Evolutionary conservation across 345 rosid genomes (phyloP), one percentile per base, ranked within the genome.

Genomic region (Rhodamnia argentea): DNA sequence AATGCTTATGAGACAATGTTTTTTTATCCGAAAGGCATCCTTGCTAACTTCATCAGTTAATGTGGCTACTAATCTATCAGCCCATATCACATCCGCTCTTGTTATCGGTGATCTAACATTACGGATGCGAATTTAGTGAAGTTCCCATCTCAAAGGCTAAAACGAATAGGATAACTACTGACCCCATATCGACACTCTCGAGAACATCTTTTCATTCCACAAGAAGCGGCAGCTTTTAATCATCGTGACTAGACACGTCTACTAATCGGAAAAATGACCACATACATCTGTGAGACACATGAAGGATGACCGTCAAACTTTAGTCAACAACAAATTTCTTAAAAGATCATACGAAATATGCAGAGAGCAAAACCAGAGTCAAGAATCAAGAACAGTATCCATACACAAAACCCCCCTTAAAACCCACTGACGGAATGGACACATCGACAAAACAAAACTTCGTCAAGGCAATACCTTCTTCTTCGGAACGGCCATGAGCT

Each of bases 401-500:
- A 37, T 18, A 4, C 81, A 32, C 26, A 37, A 50, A 85, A 85
- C n/a, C 62, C 86, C 76, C 60, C 37, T 10, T 42, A 44, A 70
- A 85, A 85, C 83, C 86, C 83, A 22, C 58, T 12, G 26, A 55
- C 58, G 26, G 58, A 14, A 53, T 53, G 20, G 55, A 53, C 55
- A 14, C 58, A 37, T 70, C 47, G 47, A 70, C 47, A 26, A 22
- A 70, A 70, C 81, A 70, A 70, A 70, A 1, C 81, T 70, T 70
- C 47, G 81, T 37, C 27, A 50, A 18, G 12, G 2, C 11, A 6
- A 84, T 54, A 94, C 99, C 96, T 92, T 96, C 88, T 85, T 94
- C 87, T 93, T 96, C 29, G 98, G 99, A n/a, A 94, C 98, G 84
- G 98, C 98, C 99, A 96, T 96, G 74, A 96, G 94, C 85, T 96